Evolutionary conservation across 768 basidiomycete genomes (phyloP).

Genomic region (Rhizopogon salebrosus): DNA sequence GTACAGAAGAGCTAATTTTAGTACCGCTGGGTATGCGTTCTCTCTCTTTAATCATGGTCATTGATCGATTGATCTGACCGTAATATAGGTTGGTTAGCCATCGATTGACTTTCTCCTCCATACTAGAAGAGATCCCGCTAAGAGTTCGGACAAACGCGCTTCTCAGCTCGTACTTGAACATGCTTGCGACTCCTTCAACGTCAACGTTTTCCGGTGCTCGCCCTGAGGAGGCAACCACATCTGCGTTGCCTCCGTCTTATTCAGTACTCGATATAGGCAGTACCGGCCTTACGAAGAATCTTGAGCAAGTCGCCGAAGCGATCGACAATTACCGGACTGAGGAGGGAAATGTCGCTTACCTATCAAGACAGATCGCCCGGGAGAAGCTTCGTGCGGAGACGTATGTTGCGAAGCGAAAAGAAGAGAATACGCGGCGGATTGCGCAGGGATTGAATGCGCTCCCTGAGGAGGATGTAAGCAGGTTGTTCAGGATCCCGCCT

Average conservation of each 20-base stretch:
- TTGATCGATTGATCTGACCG: conserved; percentile 4
- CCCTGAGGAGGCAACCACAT: conserved; percentile 32
- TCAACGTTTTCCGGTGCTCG: conserved; percentile 33
- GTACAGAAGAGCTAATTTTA: conserved; percentile 80
- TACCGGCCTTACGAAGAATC: conserved; percentile 62
- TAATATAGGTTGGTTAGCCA: conserved; percentile 65
- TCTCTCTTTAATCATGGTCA: neutral
- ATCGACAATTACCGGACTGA: conserved; percentile 85
- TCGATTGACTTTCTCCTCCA: conserved; percentile 78
- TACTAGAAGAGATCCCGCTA: conserved; percentile 82
- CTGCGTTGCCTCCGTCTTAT: conserved; percentile 56
- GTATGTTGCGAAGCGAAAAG: conserved; percentile 79
- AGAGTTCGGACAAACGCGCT: conserved; percentile 80
- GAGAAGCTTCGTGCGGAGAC: conserved; percentile 78
- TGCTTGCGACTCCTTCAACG: conserved; percentile 44
- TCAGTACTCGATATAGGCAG: conserved; percentile 67
- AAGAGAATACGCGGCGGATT: conserved; percentile 76
- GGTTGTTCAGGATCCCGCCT: conserved; percentile 82
- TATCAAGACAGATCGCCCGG: conserved; percentile 81
- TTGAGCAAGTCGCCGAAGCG: conserved; percentile 82
- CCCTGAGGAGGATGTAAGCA: conserved; percentile 80
- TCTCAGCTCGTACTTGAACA: conserved; percentile 71
- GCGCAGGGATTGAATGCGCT: conserved; percentile 82
- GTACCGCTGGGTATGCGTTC: conserved; percentile 69
- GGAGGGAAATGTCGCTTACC: conserved; percentile 88